Conservation (phyloP, 2,329 filamentous ascomycete genomes). For the Tolypocladium tundrense region DNA sequence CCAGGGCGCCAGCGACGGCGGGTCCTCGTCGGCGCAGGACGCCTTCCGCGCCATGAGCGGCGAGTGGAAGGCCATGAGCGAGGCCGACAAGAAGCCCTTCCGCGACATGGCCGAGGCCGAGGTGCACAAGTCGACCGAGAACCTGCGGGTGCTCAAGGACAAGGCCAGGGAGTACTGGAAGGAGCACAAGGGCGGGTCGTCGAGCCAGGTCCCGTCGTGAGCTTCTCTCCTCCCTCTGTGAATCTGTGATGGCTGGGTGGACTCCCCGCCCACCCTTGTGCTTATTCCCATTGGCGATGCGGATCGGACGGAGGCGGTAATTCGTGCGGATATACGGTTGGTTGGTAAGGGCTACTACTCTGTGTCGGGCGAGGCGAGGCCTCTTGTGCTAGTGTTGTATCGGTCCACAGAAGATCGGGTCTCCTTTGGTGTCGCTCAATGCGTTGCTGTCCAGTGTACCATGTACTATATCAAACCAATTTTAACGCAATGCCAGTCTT, state of each 20-base stretch:
- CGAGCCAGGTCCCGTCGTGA: conserved; percentile 3
- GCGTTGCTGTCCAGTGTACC: background rate
- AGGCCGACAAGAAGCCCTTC: conserved; percentile 31
- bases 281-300: background rate
- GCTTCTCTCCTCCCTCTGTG: background rate
- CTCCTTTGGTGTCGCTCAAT: background rate
- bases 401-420: background rate
- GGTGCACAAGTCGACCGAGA: conserved; percentile 4
- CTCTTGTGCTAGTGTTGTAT: background rate
- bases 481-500: background rate
- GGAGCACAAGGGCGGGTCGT: conserved; percentile 3
- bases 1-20: conserved; percentile 14
- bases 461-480: background rate
- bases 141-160: conserved; percentile 17
- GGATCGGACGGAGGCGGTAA: background rate
- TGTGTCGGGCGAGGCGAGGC: background rate
- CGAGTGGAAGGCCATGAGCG: conserved; percentile 34
- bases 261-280: background rate
- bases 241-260: background rate
- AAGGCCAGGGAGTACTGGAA: conserved; percentile 12
- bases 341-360: background rate
- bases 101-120: conserved; percentile 15
- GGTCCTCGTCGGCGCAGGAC: conserved; percentile 7
- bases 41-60: conserved; percentile 12
- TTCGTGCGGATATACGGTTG: background rate